Evolutionary conservation across 306 rosid species (phyloP).

Genomic region (Rosa multiflora): DNA sequence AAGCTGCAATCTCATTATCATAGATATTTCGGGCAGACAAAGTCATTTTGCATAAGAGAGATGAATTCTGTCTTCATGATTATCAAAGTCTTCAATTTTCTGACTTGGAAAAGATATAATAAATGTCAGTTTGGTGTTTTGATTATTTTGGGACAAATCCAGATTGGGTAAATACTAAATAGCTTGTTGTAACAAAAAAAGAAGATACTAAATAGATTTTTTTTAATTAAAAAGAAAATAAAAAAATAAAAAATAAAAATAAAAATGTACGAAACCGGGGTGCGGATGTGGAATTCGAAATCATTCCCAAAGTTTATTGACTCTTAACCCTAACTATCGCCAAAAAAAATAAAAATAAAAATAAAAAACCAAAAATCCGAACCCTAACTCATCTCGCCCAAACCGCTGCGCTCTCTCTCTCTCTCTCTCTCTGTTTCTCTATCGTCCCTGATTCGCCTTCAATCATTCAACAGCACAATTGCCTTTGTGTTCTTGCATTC

Average conservation of each 20-base stretch:
- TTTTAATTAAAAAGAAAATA: no score
- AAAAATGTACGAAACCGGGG: background rate
- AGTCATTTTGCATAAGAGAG: no score
- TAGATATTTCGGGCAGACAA: no score
- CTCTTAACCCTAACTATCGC: constrained; percentile 6
- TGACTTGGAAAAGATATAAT: no score
- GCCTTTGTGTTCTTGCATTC: constrained; percentile 7
- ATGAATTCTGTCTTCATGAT: no score
- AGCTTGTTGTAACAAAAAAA: no score
- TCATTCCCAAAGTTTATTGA: background rate
- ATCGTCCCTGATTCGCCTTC: background rate
- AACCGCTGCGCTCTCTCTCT: constrained; percentile 14
- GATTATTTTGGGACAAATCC: no score
- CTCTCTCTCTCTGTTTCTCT: background rate
- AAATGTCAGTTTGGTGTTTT: no score
- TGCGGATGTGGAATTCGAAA: background rate
- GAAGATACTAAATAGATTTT: no score
- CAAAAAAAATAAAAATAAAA: background rate
- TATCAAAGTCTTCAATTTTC: no score
- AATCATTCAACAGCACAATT: background rate
- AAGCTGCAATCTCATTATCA: no score
- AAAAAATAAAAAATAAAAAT: background rate
- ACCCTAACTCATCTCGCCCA: constrained; percentile 26
- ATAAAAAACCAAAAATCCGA: constrained; percentile 3
- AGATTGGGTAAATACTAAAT: no score